Evolutionary conservation across 1,284 basidiomycete species (phyloP).

Genomic region (Microbotryum saponariae): DNA sequence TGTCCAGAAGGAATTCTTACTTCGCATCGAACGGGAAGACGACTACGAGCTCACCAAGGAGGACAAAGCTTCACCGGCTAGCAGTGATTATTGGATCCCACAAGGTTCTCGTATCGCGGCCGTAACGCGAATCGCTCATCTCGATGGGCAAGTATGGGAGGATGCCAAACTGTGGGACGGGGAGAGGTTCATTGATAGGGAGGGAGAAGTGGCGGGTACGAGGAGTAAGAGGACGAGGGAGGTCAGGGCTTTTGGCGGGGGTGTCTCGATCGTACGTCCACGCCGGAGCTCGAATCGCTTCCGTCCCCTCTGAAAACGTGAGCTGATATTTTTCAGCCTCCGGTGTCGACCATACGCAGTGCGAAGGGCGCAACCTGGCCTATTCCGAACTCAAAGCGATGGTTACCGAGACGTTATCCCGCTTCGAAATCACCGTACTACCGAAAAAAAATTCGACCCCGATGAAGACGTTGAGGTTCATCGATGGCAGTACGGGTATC

Average conservation of each 20-base stretch:
- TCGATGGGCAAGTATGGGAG: conserved; percentile 17
- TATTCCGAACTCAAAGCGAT: conserved; percentile 27
- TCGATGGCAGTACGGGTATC: too few species aligned
- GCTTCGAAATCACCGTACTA: conserved; percentile 11
- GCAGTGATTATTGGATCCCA: conserved; percentile 8
- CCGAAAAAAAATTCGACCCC: too few species aligned
- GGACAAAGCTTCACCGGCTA: neutral
- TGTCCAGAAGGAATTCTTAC: neutral
- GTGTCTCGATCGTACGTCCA: conserved; percentile 19
- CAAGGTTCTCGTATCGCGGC: conserved; percentile 33
- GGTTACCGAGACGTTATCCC: conserved; percentile 11
- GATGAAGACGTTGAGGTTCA: too few species aligned
- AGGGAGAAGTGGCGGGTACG: neutral
- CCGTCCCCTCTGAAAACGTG: too few species aligned
- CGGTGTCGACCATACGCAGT: conserved; percentile 9
- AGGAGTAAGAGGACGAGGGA: conserved; percentile 10
- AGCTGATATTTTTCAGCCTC: neutral
- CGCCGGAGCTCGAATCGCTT: too few species aligned
- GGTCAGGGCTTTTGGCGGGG: conserved; percentile 31
- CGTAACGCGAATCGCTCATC: conserved; percentile 19
- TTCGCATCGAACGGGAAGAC: conserved; percentile 27
- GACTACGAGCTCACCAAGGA: neutral
- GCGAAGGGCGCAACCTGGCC: conserved; percentile 28
- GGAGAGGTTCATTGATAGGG: conserved; percentile 21
- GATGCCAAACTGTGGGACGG: conserved; percentile 23